Evolutionary conservation across 768 basidiomycete genomes (phyloP).

Genomic region (Ephemerocybe angulata): DNA sequence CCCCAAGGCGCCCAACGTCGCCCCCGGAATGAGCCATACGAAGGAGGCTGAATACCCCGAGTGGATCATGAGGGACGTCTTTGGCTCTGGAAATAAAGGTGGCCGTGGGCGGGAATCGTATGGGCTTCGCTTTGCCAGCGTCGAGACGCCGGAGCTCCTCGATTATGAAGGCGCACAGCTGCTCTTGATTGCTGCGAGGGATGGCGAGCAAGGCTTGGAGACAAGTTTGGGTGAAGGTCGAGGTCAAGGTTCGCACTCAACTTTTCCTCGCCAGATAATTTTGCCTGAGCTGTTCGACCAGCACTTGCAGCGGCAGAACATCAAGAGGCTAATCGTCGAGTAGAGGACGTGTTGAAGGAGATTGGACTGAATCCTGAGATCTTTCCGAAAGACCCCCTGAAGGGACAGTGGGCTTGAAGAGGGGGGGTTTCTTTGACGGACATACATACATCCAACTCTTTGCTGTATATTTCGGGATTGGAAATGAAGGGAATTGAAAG

Average conservation of each 20-base stretch:
- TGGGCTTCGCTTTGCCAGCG: conserved; percentile 50
- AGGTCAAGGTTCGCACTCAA: conserved; percentile 41
- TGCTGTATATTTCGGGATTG: too few species aligned
- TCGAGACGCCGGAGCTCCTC: conserved; percentile 48
- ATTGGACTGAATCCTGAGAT: conserved; percentile 37
- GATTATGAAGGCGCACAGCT: conserved; percentile 54
- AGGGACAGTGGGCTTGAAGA: conserved; percentile 47
- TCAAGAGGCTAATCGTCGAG: conserved; percentile 33
- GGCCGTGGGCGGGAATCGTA: conserved; percentile 40
- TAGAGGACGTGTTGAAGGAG: conserved; percentile 44
- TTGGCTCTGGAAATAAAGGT: conserved; percentile 29
- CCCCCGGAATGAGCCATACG: conserved; percentile 24
- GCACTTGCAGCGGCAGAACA: conserved; percentile 38
- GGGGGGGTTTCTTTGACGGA: background rate
- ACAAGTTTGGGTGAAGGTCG: conserved; percentile 48
- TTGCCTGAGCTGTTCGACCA: conserved; percentile 16
- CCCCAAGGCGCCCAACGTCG: conserved; percentile 43
- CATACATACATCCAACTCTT: too few species aligned
- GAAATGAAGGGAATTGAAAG: too few species aligned
- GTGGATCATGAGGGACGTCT: conserved; percentile 44
- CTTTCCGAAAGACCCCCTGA: conserved; percentile 44
- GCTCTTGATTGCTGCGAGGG: conserved; percentile 50
- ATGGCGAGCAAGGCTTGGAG: conserved; percentile 45
- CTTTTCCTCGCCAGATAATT: background rate
- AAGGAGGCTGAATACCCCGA: conserved; percentile 44